A percentile compares a stretch with the other conserved stretches of the same genome.
phyloP scores from a whole-genome alignment of 495 filamentous ascomycete genomes.

The Annulohypoxylon bovei region DNA sequence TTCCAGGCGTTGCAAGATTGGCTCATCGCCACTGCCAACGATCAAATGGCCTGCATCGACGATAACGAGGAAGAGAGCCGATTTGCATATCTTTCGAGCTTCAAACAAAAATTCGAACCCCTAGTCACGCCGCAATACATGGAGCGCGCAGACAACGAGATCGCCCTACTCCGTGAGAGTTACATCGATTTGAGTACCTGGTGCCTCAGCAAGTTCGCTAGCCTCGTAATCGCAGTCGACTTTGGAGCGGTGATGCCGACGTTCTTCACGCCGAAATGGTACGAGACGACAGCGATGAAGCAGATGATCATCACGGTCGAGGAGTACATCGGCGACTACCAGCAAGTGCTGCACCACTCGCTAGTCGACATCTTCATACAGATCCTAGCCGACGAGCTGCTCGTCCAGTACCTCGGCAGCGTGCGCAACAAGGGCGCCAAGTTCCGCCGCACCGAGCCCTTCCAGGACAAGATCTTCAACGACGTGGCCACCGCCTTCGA shows the following conservation, averaged over 20 bases:
- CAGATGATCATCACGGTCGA: conserved; percentile 92
- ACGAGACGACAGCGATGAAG: conserved; percentile 80
- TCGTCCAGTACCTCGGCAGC: conserved; percentile 83
- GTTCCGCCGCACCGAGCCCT: conserved; percentile 84
- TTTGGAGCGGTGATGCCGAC: conserved; percentile 81
- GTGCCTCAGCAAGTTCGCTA: conserved; percentile 85
- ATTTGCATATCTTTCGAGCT: conserved; percentile 79
- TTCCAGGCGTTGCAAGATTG: conserved; percentile 87
- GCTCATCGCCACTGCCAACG: conserved; percentile 96
- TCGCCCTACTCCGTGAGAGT: conserved; percentile 80
- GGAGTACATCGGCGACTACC: conserved; percentile 91
- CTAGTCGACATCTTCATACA: conserved; percentile 90
- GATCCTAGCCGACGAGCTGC: conserved; percentile 88
- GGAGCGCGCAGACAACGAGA: conserved; percentile 72
- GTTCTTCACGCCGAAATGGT: conserved; percentile 93
- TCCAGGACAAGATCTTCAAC: conserved; percentile 88
- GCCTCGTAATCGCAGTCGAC: conserved; percentile 86
- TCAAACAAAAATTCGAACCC: conserved; percentile 78
- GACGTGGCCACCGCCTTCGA: conserved; percentile 87
- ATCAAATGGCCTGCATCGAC: conserved; percentile 97
- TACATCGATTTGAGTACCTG: conserved; percentile 94
- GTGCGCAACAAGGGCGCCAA: conserved; percentile 91
- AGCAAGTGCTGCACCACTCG: conserved; percentile 78
- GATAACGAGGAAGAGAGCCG: conserved; percentile 78
- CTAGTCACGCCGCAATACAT: conserved; percentile 85